Evolutionary conservation across 495 filamentous ascomycete species (phyloP).

Genomic region (Aspergillus diversus): DNA sequence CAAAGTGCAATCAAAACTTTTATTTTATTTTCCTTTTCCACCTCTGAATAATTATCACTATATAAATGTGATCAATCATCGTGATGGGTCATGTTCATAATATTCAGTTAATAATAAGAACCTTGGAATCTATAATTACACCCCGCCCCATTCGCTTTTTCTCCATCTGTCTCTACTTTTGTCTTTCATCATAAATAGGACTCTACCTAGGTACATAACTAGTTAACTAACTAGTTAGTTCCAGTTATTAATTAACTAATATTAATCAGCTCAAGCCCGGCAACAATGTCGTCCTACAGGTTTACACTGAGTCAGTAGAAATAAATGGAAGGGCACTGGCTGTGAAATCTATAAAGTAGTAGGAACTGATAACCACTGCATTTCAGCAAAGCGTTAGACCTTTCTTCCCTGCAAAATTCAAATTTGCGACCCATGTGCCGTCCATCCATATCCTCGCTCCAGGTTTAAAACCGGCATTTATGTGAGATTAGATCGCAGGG

Average conservation of each 20-base stretch:
- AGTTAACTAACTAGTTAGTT: background rate
- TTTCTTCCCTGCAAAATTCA: too few relatives aligned
- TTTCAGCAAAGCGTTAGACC: too few relatives aligned
- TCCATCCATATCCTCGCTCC: background rate
- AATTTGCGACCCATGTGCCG: background rate
- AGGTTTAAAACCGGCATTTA: background rate
- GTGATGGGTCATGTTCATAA: constrained; percentile 9
- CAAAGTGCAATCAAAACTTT: background rate
- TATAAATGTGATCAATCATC: constrained; percentile 5
- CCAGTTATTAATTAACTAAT: too few relatives aligned
- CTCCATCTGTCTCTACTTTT: background rate
- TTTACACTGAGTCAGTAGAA: too few relatives aligned
- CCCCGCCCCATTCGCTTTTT: background rate
- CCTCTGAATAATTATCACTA: background rate
- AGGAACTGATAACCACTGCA: too few relatives aligned
- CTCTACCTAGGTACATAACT: background rate
- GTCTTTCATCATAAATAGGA: background rate
- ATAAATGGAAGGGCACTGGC: too few relatives aligned
- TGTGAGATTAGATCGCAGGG: background rate
- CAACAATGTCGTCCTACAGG: too few relatives aligned
- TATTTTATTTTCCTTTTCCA: background rate
- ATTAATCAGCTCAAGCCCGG: background rate
- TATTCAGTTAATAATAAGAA: background rate
- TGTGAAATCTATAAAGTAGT: too few relatives aligned
- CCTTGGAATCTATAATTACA: background rate